phyloP scores from a whole-genome alignment of 495 filamentous ascomycete genomes.

The Friedmanniomyces simplex region DNA sequence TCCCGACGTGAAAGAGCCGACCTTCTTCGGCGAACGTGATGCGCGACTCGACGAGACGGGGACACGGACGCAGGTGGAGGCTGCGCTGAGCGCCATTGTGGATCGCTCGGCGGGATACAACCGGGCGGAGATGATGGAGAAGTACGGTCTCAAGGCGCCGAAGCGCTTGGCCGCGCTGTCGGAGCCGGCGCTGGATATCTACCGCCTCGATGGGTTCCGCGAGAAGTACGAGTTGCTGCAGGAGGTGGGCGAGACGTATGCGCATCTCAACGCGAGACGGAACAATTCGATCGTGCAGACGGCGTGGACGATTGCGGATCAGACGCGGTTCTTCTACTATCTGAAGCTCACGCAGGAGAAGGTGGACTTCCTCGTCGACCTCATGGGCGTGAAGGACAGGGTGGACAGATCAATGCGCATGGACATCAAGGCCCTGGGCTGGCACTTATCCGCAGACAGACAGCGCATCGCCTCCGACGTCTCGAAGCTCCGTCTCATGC shows the following conservation, averaged over 20 bases:
- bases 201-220: constrained; percentile 29
- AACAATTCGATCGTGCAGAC: constrained; percentile 22
- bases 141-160: constrained; percentile 27
- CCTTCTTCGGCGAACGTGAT: constrained; percentile 27
- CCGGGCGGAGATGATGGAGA: constrained; percentile 28
- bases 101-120: constrained; percentile 10
- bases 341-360: constrained; percentile 20
- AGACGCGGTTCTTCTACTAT: constrained; percentile 22
- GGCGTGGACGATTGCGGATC: constrained; percentile 25
- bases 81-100: constrained; percentile 14
- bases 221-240: constrained; percentile 27
- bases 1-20: constrained; percentile 26
- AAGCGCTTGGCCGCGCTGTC: constrained; percentile 18
- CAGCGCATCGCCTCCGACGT: constrained; percentile 16
- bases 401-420: constrained; percentile 28
- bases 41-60: constrained; percentile 22
- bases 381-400: constrained; percentile 26
- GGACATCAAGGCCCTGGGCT: constrained; percentile 29
- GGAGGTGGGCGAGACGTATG: constrained; percentile 22
- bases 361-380: constrained; percentile 24
- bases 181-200: constrained; percentile 25
- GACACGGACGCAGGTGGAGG: constrained; percentile 18
- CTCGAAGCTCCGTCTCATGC: constrained; percentile 26
- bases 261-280: constrained; percentile 16
- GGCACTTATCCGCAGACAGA: constrained; percentile 21